Evolutionary conservation across 768 basidiomycete genomes (phyloP).

Genomic region (Calocera viscosa): DNA sequence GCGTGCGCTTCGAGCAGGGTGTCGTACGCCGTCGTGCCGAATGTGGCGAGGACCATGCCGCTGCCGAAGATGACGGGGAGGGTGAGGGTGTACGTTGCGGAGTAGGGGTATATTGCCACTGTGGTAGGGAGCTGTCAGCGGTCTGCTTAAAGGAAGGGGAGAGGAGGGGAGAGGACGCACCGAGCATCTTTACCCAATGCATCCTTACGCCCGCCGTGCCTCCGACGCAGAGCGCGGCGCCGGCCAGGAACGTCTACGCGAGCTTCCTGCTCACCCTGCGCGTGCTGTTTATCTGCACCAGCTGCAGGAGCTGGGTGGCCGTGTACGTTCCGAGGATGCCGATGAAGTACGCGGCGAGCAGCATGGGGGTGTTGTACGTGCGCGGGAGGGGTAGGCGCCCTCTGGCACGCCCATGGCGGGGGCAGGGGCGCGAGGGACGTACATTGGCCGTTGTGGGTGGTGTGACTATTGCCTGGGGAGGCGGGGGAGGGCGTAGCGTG

Average conservation of each 20-base stretch:
- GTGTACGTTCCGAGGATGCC: conserved; percentile 1
- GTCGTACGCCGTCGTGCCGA: not conserved
- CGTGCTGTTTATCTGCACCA: not conserved
- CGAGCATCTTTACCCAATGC: not conserved
- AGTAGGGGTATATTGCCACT: not conserved
- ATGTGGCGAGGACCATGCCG: not conserved
- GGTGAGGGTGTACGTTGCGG: not conserved
- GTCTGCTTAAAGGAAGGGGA: not conserved
- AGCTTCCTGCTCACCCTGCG: not conserved
- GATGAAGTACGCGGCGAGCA: not conserved
- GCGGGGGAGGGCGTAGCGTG: no score
- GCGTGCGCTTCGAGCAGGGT: not conserved
- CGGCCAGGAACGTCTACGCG: not conserved
- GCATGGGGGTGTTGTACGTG: conserved; percentile 1
- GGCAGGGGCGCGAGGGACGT: no score
- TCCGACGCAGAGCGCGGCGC: not conserved
- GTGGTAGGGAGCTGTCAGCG: no score
- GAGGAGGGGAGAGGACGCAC: not conserved
- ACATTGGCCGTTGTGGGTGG: no score
- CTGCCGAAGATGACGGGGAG: not conserved
- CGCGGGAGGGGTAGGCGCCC: not conserved
- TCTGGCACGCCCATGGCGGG: no score
- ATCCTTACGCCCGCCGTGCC: not conserved
- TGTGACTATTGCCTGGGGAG: no score
- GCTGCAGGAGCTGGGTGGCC: not conserved